phyloP scores from a whole-genome alignment of 2,329 filamentous ascomycete species.

The Berkeleyomyces rouxiae region DNA sequence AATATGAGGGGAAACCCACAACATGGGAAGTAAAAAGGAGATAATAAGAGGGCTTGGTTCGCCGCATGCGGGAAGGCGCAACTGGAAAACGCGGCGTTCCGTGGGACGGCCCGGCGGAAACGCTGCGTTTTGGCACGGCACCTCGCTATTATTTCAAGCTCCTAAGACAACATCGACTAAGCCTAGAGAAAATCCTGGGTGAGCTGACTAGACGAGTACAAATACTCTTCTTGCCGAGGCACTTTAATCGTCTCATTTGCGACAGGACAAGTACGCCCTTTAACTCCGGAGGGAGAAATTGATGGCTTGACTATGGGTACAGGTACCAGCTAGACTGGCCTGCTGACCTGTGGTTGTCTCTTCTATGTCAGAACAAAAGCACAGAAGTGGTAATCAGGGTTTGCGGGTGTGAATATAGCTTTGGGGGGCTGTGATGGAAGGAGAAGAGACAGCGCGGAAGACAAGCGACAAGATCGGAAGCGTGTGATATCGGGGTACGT shows the following conservation, averaged over 20 bases:
- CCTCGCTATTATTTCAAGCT: not conserved
- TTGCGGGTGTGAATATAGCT: not conserved
- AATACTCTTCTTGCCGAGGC: not conserved
- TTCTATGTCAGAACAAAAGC: not conserved
- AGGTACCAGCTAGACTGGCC: not conserved
- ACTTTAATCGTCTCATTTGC: not conserved
- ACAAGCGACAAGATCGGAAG: not conserved
- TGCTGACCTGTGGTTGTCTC: not conserved
- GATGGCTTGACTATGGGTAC: not conserved
- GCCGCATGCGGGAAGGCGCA: not conserved
- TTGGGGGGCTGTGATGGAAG: not conserved
- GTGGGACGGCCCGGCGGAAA: not conserved
- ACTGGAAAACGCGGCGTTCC: not conserved
- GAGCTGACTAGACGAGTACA: not conserved
- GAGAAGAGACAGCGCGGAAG: not conserved
- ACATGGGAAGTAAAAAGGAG: not conserved
- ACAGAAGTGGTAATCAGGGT: not conserved
- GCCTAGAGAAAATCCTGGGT: not conserved
- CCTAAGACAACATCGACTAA: not conserved
- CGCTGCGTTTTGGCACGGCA: not conserved
- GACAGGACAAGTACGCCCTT: not conserved
- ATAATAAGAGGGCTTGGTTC: not conserved
- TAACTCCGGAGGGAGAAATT: not conserved
- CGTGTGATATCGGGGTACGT: not conserved
- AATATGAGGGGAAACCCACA: not conserved